phyloP scores from a whole-genome alignment of 176 grass and related monocot genomes.

The Phragmites australis region DNA sequence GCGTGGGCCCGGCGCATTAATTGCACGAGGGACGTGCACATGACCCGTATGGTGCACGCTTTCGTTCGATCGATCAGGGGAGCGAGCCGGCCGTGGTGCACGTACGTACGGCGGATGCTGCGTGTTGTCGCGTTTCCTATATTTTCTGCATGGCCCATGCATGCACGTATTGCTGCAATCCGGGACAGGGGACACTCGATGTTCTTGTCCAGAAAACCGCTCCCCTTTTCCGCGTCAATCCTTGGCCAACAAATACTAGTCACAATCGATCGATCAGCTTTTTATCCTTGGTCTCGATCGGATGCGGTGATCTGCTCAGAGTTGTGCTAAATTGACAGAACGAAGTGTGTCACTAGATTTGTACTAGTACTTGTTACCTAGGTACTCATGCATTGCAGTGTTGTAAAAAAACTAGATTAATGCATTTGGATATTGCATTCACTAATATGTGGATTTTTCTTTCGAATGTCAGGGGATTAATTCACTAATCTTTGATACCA shows the following conservation, averaged over 20 bases:
- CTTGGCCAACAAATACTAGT: neutral
- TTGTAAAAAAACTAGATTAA: no score
- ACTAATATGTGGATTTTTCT: neutral
- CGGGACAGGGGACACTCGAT: no score
- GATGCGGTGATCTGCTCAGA: neutral
- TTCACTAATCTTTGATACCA: neutral
- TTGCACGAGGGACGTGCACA: slow-evolving; percentile 33
- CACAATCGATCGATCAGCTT: neutral
- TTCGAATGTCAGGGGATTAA: neutral
- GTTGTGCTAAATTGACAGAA: neutral
- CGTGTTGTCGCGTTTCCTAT: slow-evolving; percentile 42
- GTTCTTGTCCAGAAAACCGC: neutral
- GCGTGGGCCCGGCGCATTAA: slow-evolving; percentile 41
- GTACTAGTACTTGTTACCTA: neutral
- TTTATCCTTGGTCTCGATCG: neutral
- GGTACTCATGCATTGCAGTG: no score
- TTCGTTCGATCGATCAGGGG: neutral
- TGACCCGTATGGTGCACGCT: slow-evolving; percentile 48
- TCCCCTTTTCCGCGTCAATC: neutral
- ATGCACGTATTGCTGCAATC: neutral
- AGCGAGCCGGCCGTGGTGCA: neutral
- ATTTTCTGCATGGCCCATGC: slow-evolving; percentile 44
- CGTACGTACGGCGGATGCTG: neutral
- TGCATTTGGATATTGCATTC: neutral
- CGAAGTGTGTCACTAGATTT: neutral